phyloP scores from a whole-genome alignment of 495 filamentous ascomycete genomes.

The Xylaria intraflava region DNA sequence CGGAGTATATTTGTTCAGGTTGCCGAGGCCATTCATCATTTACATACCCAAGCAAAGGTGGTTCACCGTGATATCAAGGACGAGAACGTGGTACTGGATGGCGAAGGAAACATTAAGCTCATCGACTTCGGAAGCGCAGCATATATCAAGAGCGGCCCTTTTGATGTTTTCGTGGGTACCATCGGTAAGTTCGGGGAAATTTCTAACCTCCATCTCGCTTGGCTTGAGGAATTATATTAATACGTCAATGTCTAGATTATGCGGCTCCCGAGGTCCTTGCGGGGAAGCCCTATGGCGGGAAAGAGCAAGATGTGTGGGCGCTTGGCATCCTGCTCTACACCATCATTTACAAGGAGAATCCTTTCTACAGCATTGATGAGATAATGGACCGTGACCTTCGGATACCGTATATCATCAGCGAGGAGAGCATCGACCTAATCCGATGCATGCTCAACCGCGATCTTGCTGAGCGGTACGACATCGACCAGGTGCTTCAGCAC shows the following conservation, averaged over 20 bases:
- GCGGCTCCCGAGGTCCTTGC: slow-evolving; percentile 96
- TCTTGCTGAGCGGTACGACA: slow-evolving; percentile 70
- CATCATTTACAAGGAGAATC: slow-evolving; percentile 98
- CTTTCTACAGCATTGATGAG: slow-evolving; percentile 98
- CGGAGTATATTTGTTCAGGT: slow-evolving; percentile 94
- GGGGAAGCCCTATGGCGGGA: slow-evolving; percentile 86
- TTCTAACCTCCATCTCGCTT: not conserved
- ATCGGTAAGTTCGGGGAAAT: slow-evolving; percentile 62
- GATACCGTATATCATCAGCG: slow-evolving; percentile 86
- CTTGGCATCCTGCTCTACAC: slow-evolving; percentile 97
- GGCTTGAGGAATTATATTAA: not conserved
- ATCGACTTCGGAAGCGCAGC: slow-evolving; percentile 98
- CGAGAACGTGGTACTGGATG: slow-evolving; percentile 93
- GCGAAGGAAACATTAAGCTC: slow-evolving; percentile 90
- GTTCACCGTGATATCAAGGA: slow-evolving; percentile 99
- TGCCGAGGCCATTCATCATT: slow-evolving; percentile 77
- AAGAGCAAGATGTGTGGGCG: slow-evolving; percentile 98
- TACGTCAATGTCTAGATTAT: slow-evolving; percentile 59
- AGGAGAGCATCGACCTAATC: slow-evolving; percentile 84
- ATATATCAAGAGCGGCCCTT: slow-evolving; percentile 96
- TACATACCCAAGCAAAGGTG: slow-evolving; percentile 85
- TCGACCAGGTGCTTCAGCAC: slow-evolving; percentile 79
- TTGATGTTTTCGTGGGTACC: slow-evolving; percentile 98
- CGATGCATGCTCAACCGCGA: slow-evolving; percentile 86
- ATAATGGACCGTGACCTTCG: slow-evolving; percentile 95